These are phyloP conservation scores for Aplosporella prunicola DNA, from an alignment of 2,329 filamentous ascomycete species.

Conservation along the genomic window DNA sequence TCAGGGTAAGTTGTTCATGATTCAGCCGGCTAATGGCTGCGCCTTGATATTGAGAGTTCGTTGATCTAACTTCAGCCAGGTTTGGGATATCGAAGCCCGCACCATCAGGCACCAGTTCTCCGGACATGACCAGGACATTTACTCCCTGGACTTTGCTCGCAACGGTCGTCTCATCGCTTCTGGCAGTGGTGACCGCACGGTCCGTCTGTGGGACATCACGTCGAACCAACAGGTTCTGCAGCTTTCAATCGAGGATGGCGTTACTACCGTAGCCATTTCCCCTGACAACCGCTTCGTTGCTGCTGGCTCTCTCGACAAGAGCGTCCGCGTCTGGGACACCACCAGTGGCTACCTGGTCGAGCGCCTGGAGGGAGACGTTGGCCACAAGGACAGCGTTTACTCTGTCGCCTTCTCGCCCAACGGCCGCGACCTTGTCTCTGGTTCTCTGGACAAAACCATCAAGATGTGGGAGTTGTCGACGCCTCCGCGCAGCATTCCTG, in stretches of 20 bases:
- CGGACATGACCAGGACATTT: constrained; percentile 98
- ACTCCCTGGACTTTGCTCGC: constrained; percentile 87
- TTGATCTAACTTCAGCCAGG: constrained; percentile 39
- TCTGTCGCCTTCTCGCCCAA: constrained; percentile 92
- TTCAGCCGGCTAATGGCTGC: constrained; percentile 3
- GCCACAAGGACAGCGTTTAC: constrained; percentile 95
- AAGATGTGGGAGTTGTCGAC: constrained; percentile 96
- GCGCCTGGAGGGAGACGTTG: constrained; percentile 82
- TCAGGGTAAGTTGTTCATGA: constrained; percentile 55
- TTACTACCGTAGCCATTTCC: constrained; percentile 95
- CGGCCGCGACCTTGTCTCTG: constrained; percentile 85
- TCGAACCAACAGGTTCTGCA: constrained; percentile 72
- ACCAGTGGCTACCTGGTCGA: constrained; percentile 78
- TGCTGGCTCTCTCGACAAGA: constrained; percentile 93
- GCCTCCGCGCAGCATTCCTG: constrained; percentile 56
- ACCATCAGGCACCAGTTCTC: constrained; percentile 86
- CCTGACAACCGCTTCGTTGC: constrained; percentile 91
- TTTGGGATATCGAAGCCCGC: constrained; percentile 84
- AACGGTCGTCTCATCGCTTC: constrained; percentile 93
- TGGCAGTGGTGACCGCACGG: constrained; percentile 86
- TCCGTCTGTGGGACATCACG: constrained; percentile 93
- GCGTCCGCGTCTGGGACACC: constrained; percentile 94
- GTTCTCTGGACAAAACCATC: constrained; percentile 94
- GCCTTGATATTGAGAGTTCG: constrained; percentile 2
- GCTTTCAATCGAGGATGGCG: constrained; percentile 89